Percentiles rank a stretch among this genome's conserved stretches.
Evolutionary conservation across 495 filamentous ascomycete genomes (phyloP).

Genomic region (Lasiosphaeria hispida): DNA sequence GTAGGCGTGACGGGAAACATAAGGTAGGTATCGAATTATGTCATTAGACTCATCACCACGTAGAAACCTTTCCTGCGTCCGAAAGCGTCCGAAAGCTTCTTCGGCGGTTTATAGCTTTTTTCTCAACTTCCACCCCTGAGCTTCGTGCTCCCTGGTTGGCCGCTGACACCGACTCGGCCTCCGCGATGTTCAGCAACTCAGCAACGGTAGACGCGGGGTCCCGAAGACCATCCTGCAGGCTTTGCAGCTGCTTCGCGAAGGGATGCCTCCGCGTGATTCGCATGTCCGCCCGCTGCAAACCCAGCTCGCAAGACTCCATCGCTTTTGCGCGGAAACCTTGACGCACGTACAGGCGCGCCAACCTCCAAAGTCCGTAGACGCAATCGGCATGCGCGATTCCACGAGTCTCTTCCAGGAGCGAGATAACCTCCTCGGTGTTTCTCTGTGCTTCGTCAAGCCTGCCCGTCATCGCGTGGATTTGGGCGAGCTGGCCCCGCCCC

Average conservation of each 20-base stretch:
- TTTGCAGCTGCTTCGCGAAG: background rate
- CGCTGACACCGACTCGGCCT: too few relatives aligned
- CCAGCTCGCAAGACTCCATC: background rate
- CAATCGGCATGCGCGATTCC: slow-evolving; percentile 10
- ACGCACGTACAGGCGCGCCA: slow-evolving; percentile 1
- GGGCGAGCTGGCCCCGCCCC: slow-evolving; percentile 2
- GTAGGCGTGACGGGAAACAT: too few relatives aligned
- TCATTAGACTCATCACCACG: too few relatives aligned
- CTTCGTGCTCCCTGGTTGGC: too few relatives aligned
- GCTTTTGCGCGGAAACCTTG: background rate
- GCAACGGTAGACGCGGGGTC: too few relatives aligned
- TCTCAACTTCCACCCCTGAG: too few relatives aligned
- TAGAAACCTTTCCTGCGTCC: too few relatives aligned
- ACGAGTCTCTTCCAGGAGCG: background rate
- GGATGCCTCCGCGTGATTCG: slow-evolving; percentile 10
- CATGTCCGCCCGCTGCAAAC: slow-evolving; percentile 8
- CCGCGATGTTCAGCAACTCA: too few relatives aligned
- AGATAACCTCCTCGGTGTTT: background rate
- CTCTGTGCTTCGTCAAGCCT: background rate
- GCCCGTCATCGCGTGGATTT: slow-evolving; percentile 4
- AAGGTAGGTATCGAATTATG: too few relatives aligned
- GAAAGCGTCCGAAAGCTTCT: too few relatives aligned
- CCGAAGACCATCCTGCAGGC: background rate
- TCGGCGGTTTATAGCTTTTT: too few relatives aligned
- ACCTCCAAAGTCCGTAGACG: slow-evolving; percentile 9